phyloP scores from a whole-genome alignment of 352 stramenopile genomes.

The Globisporangium irregulare region DNA sequence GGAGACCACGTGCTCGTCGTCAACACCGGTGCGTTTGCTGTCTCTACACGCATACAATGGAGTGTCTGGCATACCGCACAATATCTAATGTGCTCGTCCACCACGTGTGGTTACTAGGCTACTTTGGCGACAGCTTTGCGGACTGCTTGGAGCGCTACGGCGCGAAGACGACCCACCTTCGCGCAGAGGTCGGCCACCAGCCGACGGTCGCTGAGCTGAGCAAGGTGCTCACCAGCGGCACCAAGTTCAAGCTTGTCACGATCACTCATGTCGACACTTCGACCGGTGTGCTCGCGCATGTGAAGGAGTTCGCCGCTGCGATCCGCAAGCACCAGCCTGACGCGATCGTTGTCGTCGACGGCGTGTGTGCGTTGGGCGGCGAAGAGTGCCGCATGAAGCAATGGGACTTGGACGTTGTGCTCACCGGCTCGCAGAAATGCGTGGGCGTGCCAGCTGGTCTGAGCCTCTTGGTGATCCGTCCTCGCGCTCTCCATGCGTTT shows the following conservation, averaged over 20 bases:
- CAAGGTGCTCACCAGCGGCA: constrained; percentile 33
- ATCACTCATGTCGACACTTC: constrained; percentile 83
- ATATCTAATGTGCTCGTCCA: not conserved
- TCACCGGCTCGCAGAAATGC: constrained; percentile 80
- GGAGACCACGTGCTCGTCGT: constrained; percentile 66
- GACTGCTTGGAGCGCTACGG: constrained; percentile 71
- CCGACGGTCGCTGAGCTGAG: constrained; percentile 47
- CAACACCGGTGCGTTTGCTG: constrained; percentile 44
- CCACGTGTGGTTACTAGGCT: constrained; percentile 25
- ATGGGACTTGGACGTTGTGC: constrained; percentile 76
- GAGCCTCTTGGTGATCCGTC: constrained; percentile 62
- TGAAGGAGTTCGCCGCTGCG: constrained; percentile 51
- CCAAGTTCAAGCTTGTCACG: constrained; percentile 60
- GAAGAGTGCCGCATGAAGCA: constrained; percentile 80
- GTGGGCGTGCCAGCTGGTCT: constrained; percentile 66
- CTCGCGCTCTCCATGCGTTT: constrained; percentile 61
- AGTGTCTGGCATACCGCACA: not conserved
- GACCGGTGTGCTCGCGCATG: constrained; percentile 59
- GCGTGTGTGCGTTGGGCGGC: constrained; percentile 64
- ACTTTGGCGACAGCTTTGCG: constrained; percentile 74
- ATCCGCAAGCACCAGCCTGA: constrained; percentile 61
- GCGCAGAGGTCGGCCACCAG: constrained; percentile 52
- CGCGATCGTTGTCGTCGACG: constrained; percentile 65
- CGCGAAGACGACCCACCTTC: constrained; percentile 56
- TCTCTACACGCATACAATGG: not conserved